phyloP scores from a whole-genome alignment of 306 rosid species.

The Malus fusca region DNA sequence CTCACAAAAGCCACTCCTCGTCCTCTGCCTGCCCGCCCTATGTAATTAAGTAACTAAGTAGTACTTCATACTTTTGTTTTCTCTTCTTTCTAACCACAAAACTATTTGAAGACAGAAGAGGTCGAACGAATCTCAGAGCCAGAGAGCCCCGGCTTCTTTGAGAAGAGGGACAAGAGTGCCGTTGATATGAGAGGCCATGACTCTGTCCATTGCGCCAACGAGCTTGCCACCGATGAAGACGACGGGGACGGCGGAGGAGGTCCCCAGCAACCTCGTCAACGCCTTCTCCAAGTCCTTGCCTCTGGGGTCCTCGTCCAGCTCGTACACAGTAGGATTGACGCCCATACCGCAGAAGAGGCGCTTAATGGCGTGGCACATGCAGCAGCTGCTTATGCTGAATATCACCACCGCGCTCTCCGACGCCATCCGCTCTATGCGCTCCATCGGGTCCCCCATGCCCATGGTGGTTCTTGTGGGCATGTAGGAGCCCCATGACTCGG shows the following conservation, averaged over 20 bases:
- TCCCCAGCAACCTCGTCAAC: slow-evolving; percentile 41
- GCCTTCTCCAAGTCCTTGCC: slow-evolving; percentile 64
- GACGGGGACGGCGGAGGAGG: slow-evolving; percentile 44
- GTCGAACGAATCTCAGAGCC: slow-evolving; percentile 39
- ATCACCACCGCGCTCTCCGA: slow-evolving; percentile 81
- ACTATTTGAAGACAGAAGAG: background rate
- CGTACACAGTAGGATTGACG: slow-evolving; percentile 68
- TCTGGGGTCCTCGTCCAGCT: slow-evolving; percentile 55
- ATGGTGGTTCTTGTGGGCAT: slow-evolving; percentile 21
- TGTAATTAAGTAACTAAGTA: background rate
- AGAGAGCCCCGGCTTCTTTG: slow-evolving; percentile 83
- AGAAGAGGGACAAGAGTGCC: slow-evolving; percentile 89
- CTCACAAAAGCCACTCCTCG: slow-evolving; percentile 15
- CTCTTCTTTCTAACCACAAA: background rate
- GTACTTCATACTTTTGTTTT: background rate
- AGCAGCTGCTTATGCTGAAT: slow-evolving; percentile 66
- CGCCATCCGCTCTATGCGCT: slow-evolving; percentile 53
- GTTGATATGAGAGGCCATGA: slow-evolving; percentile 80
- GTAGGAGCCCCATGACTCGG: slow-evolving; percentile 45
- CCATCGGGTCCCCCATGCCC: slow-evolving; percentile 32
- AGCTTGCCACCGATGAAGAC: slow-evolving; percentile 87
- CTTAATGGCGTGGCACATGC: slow-evolving; percentile 95
- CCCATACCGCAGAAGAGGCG: slow-evolving; percentile 87
- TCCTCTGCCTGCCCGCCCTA: slow-evolving; percentile 16
- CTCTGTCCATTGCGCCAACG: slow-evolving; percentile 73